Evolutionary conservation across 768 basidiomycete species (phyloP), one percentile per base, ranked within the genome.

Genomic region (Piloderma croceum): DNA sequence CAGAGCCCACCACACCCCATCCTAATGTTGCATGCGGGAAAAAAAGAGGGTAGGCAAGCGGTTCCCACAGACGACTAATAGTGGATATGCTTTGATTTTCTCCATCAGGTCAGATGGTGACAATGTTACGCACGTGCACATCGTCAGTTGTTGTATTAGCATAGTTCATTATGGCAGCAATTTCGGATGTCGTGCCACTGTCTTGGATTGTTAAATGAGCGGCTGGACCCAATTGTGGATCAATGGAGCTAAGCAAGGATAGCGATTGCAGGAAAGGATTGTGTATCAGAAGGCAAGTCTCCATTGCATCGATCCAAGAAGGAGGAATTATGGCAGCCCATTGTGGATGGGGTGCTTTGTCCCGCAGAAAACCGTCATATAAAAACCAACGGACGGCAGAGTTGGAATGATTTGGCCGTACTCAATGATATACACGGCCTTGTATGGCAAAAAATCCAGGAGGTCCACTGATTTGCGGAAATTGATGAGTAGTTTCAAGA

Each of bases 351-450:
- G n/a, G n/a, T n/a, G n/a, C n/a, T n/a, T n/a, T n/a, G n/a, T n/a
- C n/a, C n/a, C n/a, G n/a, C n/a, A n/a, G n/a, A n/a, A 60, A 58
- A 2, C 57, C 57, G 33, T 65, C 60, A 39, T 61, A 61, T 4
- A 65, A 36, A 6, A 65, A 42, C 64, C 64, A 65, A 2, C 50
- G 48, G 4, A 64, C 44, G 3, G 53, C 56, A 2, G 58, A 63
- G 29, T 52, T 46, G 0, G 42, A 7, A 33, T 61, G 59, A 10
- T 38, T 45, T 1, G 61, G 53, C 3, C 57, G 51, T 4, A 65
- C 39, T 1, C 57, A 52, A 40, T 65, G 64, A 32, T 64, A 65
- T 1, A 64, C 38, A 13, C 50, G 48, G 1, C 64, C 63, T 36
- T 59, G 48, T n/a, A 65, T 53, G 2, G 59, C 45, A 20, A 64